phyloP scores from a whole-genome alignment of 225 moss, liverwort and hornwort species.

The Polytrichum commune region DNA sequence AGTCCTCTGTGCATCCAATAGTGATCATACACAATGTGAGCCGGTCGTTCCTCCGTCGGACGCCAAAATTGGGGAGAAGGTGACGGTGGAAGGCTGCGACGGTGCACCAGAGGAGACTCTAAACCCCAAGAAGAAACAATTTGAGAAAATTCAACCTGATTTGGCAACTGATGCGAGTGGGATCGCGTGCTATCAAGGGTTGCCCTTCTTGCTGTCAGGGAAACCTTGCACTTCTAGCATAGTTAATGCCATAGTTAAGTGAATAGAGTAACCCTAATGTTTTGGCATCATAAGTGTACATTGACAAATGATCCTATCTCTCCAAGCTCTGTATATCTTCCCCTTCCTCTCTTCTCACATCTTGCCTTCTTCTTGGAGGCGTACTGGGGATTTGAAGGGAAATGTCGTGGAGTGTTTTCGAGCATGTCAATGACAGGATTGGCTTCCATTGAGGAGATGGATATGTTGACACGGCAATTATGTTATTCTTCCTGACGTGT shows the following conservation, averaged over 20 bases:
- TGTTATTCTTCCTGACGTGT: too few relatives aligned
- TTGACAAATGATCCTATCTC: slow-evolving; percentile 18
- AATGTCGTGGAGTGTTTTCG: neutral
- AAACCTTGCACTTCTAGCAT: slow-evolving; percentile 77
- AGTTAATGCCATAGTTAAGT: slow-evolving; percentile 73
- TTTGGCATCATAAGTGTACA: slow-evolving; percentile 30
- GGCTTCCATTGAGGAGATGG: neutral
- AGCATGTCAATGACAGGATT: neutral
- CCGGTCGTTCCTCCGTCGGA: slow-evolving; percentile 70
- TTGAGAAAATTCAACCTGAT: slow-evolving; percentile 90
- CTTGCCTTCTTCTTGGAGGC: neutral
- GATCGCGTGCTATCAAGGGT: slow-evolving; percentile 71
- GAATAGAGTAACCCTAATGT: slow-evolving; percentile 9
- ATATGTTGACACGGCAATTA: neutral
- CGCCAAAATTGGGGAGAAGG: slow-evolving; percentile 76
- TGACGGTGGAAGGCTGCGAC: slow-evolving; percentile 69
- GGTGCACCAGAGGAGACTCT: slow-evolving; percentile 76
- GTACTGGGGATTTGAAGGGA: neutral
- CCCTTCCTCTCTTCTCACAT: neutral
- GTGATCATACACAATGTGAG: slow-evolving; percentile 87
- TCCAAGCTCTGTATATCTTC: slow-evolving; percentile 2
- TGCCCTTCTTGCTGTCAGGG: slow-evolving; percentile 61
- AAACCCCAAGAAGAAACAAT: slow-evolving; percentile 96
- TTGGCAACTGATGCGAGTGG: slow-evolving; percentile 64
- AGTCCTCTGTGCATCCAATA: slow-evolving; percentile 85